Evolutionary conservation across 108 stramenopile genomes (phyloP), one percentile per base, ranked within the genome.

Genomic region (Cyclotella baltica): DNA sequence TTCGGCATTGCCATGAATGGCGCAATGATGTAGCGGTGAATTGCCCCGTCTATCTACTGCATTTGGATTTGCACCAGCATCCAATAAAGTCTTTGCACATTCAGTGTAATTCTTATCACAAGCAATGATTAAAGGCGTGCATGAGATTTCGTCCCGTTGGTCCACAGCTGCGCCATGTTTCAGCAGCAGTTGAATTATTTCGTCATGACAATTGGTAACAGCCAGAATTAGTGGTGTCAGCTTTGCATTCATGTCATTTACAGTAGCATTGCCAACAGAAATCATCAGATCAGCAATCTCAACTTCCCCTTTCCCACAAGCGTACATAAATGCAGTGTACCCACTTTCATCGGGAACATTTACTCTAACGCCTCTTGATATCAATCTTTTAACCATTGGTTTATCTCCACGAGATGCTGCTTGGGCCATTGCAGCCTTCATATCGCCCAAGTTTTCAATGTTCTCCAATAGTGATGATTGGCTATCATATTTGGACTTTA

Each of bases 301-400:
- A 3, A 29, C 1, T 8, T 66, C 37, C 4, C 65, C 65, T 27
- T 66, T 8, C 25, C 65, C 38, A 48, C 38, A 43, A n/a, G 65
- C 65, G 28, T 66, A 66, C 65, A 47, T 43, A 20, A 66, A 66
- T 43, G 65, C 65, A 47, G 65, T 40, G 37, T 47, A 66, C 4
- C 65, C 65, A 11, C 23, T 47, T 23, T 66, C 65, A 27, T 66
- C 65, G 13, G 34, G 65, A 11, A 43, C 33, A 66, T 66, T 66
- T 34, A 66, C 38, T 11, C 43, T 5, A 8, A 66, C 38, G 10
- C 65, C 65, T 66, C 65, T 15, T 22, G 65, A 38, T 37, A 66
- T 40, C 11, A 66, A 28, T 10, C 65, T 35, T 15, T 43, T 47
- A 13, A 66, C 65, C 65, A 43, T 47, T 9, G n/a, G 5, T 20